Base-by-base conservation (phyloP, 345 rosid species). In the Hibiscus mutabilis region DNA sequence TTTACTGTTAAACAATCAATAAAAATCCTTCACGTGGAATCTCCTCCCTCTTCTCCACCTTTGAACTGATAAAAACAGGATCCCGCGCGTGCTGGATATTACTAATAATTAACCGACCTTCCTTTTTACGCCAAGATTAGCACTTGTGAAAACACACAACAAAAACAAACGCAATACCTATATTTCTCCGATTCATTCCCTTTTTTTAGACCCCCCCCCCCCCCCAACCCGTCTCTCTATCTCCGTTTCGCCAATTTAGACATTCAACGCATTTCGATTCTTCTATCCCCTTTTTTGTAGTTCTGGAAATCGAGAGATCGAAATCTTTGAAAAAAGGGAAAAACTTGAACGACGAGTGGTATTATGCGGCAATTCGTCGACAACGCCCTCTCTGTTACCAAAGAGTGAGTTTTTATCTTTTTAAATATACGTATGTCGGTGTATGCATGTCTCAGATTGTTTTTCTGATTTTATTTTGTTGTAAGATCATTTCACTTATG, bases 311-410 rank as follows among this genome's bases (percentile, higher is more conserved):
- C 37, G 15, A 61, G 22, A 61, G 24, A 33, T 62, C 15, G 46
- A 61, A 25, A 14, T 4, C 5, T 14, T 59, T 29, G 63, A 21
- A 21, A 8, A 15, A 4, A 27, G 16, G 61, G 11, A 14, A 25
- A 25, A 57, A 6, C 24, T 22, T 15, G 51, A 46, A 46, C 16
- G 8, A 55, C 13, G 13, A 5, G 14, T 60, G 18, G 22, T 9
- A 81, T 72, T 27, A 87, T 95, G 92, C 93, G 87, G 86, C 84
- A 92, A 65, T 74, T 90, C 67, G 97, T 92, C 68, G 99, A 95
- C 77, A 82, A 79, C 81, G 84, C 81, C 73, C 96, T 95, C 73
- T 97, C 97, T 76, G 90, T 95, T 2, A 61, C 89, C 80, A 95
- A 95, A 82, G 99, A 95, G 99, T 92, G 96, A 77, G 57, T 15